Conservation (phyloP, 495 filamentous ascomycete species). For the Aspergillus hancockii region DNA sequence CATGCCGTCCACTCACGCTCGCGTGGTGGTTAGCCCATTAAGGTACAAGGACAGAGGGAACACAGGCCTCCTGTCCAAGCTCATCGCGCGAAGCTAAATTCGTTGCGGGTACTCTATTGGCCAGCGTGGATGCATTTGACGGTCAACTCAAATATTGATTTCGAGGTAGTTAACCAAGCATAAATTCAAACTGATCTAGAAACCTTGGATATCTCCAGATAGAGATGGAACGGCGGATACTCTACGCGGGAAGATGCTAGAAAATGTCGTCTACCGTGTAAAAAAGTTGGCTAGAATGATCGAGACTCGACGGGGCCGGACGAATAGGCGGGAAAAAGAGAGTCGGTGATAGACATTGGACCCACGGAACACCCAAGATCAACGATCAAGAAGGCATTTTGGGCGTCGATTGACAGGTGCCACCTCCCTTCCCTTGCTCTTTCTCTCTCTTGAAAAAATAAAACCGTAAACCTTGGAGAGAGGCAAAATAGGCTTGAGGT, state of each 20-base stretch:
- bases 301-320: neutral
- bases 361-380: slow-evolving; percentile 14
- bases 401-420: slow-evolving; percentile 11
- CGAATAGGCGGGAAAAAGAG: slow-evolving; percentile 4
- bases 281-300: neutral
- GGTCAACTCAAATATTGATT: neutral
- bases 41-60: slow-evolving; percentile 9
- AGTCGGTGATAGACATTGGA: slow-evolving; percentile 3
- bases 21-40: slow-evolving; percentile 13
- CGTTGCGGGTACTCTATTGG: slow-evolving; percentile 4
- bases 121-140: neutral
- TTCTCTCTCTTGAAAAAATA: too few species aligned
- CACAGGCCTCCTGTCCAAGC: slow-evolving; percentile 16
- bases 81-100: slow-evolving; percentile 14
- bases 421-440: neutral
- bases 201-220: neutral
- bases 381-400: slow-evolving; percentile 1
- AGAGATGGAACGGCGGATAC: neutral
- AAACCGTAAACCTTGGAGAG: neutral
- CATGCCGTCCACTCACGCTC: slow-evolving; percentile 7
- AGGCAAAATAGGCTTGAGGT: neutral
- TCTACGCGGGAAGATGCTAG: neutral
- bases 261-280: neutral
- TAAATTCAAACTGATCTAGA: neutral
- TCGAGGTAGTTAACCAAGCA: too few species aligned